Base-by-base conservation (phyloP, 257 asterid species). In the Solanum neorickii region DNA sequence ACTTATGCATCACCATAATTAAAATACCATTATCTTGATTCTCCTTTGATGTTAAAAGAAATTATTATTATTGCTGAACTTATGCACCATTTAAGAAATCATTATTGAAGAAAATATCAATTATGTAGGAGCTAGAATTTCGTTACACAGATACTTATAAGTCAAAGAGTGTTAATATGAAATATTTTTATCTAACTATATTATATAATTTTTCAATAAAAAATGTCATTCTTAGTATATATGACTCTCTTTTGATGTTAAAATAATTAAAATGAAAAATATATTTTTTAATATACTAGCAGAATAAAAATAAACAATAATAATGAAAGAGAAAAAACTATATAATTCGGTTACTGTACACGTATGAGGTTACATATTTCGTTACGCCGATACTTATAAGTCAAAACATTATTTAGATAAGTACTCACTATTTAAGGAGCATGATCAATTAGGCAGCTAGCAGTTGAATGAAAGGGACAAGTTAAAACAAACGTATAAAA, bases 201-300 rank as follows among this genome's bases (percentile, higher is more conserved):
- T 0, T 14, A 0, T 52, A 0, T 52, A 49, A 52, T 2, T 16
- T 52, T 16, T 52, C 0, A 9, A 52, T 16, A 4, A 16, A 16
- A 20, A 0, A 16, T 52, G 0, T 52, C 4, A 0, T 6, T 52
- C 23, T 0, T 3, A 10, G 4, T 42, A 4, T 42, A 15, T 52
- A 52, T 16, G 60, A 3, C 60, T 52, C 60, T 52, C 9, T 33
- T 70, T 70, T 70, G 18, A 65, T 65, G 72, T 65, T 65, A 65
- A 25, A 65, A 65, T 25, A 65, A 65, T 18, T 11, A n/a, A 25
- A 65, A 25, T 3, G 7, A 12, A 62, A 62, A 62, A 23, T 60
- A 10, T 23, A 62, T 10, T 23, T 47, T 62, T 62, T n/a, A n/a
- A n/a, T 11, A 35, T 16, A 18, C 4, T 18, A 16, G 1, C 18